A percentile compares a stretch with the other conserved stretches of the same genome.
Evolutionary conservation across 192 early-diverging fungal genomes (phyloP).

Genomic region (Phycomyces blakesleeanus): DNA sequence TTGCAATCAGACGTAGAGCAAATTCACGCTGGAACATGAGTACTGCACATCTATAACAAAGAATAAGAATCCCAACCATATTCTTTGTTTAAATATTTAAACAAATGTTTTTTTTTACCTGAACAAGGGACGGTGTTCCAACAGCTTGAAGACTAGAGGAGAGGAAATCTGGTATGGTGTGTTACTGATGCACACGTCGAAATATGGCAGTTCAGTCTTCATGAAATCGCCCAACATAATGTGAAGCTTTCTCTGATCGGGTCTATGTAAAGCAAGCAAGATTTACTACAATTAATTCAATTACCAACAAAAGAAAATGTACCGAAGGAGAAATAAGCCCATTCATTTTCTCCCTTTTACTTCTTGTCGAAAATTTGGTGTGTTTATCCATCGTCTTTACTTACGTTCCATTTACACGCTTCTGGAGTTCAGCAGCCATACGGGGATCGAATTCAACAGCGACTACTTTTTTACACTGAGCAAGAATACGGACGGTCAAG

Average conservation of each 20-base stretch:
- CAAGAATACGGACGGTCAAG: conserved; percentile 91
- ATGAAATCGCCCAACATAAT: conserved; percentile 98
- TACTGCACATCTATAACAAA: conserved; percentile 63
- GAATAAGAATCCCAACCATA: no score
- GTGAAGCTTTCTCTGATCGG: conserved; percentile 78
- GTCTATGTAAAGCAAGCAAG: conserved; percentile 35
- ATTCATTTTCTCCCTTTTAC: conserved; percentile 20
- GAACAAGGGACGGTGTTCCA: conserved; percentile 91
- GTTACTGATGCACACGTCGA: conserved; percentile 98
- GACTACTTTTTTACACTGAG: conserved; percentile 87
- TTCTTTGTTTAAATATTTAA: no score
- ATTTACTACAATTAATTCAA: conserved; percentile 3
- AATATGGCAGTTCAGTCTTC: conserved; percentile 94
- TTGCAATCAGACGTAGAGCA: conserved; percentile 89
- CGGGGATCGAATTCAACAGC: conserved; percentile 97
- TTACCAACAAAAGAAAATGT: background rate
- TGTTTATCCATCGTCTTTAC: conserved; percentile 11
- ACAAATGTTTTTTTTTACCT: no score
- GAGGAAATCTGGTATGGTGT: conserved; percentile 99
- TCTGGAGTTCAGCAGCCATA: conserved; percentile 92
- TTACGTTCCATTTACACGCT: conserved; percentile 94
- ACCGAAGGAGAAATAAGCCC: background rate
- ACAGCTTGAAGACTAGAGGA: conserved; percentile 90
- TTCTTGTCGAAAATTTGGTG: conserved; percentile 13
- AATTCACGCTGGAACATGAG: conserved; percentile 99